A percentile compares a stretch with the other conserved stretches of the same genome.
Conservation (phyloP, 306 rosid species). For the Alnus rubra region DNA sequence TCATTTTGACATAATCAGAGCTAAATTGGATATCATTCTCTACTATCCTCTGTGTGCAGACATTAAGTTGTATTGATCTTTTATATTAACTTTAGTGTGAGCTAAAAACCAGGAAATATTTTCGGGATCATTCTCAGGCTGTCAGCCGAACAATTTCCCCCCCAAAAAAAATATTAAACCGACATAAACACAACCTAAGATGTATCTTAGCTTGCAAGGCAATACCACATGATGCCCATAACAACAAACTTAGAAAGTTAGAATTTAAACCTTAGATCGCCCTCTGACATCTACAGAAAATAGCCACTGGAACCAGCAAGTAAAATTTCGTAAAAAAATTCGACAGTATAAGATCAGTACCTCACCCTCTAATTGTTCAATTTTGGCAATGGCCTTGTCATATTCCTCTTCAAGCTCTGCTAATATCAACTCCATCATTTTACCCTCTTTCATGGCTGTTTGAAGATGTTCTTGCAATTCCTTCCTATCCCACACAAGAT, state of each 20-base stretch:
- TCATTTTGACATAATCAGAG: not conserved
- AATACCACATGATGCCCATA: not conserved
- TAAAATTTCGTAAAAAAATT: not conserved
- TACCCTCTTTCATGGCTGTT: conserved; percentile 56
- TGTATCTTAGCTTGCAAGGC: not conserved
- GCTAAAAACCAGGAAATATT: not conserved
- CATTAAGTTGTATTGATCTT: not conserved
- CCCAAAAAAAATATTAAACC: not conserved
- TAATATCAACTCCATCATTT: conserved; percentile 61
- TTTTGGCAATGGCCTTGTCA: conserved; percentile 61
- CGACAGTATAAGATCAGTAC: conserved; percentile 38
- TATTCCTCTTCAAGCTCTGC: conserved; percentile 75
- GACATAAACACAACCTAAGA: not conserved
- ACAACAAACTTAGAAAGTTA: not conserved
- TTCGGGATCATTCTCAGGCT: not conserved
- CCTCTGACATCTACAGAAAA: not conserved
- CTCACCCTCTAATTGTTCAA: conserved; percentile 60
- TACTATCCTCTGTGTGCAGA: not conserved
- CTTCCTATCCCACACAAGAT: conserved; percentile 54
- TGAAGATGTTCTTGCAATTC: conserved; percentile 54
- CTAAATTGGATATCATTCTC: not conserved
- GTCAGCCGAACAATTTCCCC: not conserved
- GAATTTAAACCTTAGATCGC: not conserved
- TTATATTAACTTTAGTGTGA: not conserved
- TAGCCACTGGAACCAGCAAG: not conserved